A percentile compares a stretch with the other conserved stretches of the same genome.
phyloP scores from a whole-genome alignment of 2,329 filamentous ascomycete genomes.

The Ceratocystis alfenasii region DNA sequence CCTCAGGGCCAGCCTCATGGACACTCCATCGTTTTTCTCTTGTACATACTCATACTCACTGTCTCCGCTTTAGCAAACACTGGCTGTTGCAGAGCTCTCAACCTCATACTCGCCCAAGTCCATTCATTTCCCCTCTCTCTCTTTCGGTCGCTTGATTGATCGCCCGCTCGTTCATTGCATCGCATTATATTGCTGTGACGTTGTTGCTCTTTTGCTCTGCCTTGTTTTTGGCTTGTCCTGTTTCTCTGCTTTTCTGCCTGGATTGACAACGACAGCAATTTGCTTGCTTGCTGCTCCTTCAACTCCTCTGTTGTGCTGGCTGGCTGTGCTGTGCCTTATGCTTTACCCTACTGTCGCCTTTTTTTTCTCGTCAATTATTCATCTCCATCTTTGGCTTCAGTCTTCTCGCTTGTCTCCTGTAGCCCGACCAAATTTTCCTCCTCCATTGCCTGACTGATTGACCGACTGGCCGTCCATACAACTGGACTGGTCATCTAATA shows the following conservation, averaged over 20 bases:
- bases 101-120: conserved; percentile 1
- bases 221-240: not conserved
- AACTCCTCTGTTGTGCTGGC: conserved; percentile 2
- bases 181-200: not conserved
- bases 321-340: conserved; percentile 4
- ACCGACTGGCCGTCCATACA: not conserved
- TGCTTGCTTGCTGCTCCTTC: conserved; percentile 1
- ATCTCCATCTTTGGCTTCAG: conserved; percentile 5
- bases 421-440: not conserved
- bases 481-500: not conserved
- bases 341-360: not conserved
- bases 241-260: not conserved
- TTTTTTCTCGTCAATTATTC: conserved; percentile 10
- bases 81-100: conserved; percentile 9
- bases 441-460: not conserved
- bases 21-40: not conserved
- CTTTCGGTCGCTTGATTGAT: not conserved
- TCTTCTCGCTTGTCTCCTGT: not conserved
- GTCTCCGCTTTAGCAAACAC: conserved; percentile 8
- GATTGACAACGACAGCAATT: not conserved
- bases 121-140: conserved; percentile 4
- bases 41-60: not conserved
- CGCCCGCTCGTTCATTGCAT: conserved; percentile 4
- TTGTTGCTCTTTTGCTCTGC: not conserved
- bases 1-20: conserved; percentile 3